Conservation (phyloP, 2,329 filamentous ascomycete genomes). For the Tolypocladium sp. region DNA sequence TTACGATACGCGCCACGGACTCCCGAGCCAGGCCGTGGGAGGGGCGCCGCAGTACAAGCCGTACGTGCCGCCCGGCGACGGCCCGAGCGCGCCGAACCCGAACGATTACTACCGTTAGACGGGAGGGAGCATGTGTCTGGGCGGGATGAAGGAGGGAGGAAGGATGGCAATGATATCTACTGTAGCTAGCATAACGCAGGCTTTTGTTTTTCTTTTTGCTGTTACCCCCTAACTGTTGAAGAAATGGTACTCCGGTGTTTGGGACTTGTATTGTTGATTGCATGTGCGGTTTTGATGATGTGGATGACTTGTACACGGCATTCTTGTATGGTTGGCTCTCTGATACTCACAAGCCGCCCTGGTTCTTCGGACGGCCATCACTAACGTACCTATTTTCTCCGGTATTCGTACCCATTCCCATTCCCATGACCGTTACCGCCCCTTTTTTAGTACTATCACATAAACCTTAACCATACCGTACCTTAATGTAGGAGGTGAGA, state of each 20-base stretch:
- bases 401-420: too few relatives aligned
- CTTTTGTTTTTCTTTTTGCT: background rate
- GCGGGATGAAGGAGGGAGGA: background rate
- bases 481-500: too few relatives aligned
- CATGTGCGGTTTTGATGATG: background rate
- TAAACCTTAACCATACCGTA: too few relatives aligned
- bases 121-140: background rate
- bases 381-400: too few relatives aligned
- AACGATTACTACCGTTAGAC: conserved; percentile 47
- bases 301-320: background rate
- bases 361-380: background rate
- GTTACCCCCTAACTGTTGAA: background rate
- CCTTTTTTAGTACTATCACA: too few relatives aligned
- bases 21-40: conserved; percentile 34
- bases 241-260: background rate
- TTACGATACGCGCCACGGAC: conserved; percentile 39
- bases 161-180: background rate
- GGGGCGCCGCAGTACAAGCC: conserved; percentile 48
- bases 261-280: too few relatives aligned
- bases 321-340: background rate
- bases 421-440: too few relatives aligned
- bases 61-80: conserved; percentile 42
- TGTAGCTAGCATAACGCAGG: background rate
- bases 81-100: conserved; percentile 40
- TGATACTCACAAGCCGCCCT: background rate